A percentile compares a stretch with the other conserved stretches of the same genome.
Conservation (phyloP, 352 stramenopile genomes). For the Phytophthora pini region DNA sequence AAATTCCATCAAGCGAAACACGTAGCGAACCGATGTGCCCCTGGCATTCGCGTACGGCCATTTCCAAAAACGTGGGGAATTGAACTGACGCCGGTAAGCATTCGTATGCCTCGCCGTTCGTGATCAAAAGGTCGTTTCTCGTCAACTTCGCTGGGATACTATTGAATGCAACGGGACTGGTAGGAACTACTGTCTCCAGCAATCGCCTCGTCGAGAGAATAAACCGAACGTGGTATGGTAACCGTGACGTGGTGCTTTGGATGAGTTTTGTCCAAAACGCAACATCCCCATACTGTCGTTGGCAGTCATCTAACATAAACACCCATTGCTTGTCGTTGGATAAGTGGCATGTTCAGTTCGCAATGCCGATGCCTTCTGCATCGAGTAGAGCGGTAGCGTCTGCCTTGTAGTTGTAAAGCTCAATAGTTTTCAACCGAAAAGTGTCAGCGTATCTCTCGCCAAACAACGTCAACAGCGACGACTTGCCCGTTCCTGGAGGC, state of each 20-base stretch:
- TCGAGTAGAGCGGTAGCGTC: too few relatives aligned
- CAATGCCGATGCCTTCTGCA: too few relatives aligned
- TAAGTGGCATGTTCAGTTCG: too few relatives aligned
- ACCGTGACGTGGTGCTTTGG: conserved; percentile 1
- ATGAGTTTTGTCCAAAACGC: conserved; percentile 10
- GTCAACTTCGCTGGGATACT: conserved; percentile 12
- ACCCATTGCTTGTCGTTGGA: not conserved
- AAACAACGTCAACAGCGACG: too few relatives aligned
- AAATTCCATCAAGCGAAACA: conserved; percentile 8
- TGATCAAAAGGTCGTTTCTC: conserved; percentile 24
- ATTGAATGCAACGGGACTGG: conserved; percentile 6
- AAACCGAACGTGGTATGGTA: conserved; percentile 12
- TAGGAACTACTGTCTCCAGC: conserved; percentile 9
- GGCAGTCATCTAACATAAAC: conserved; percentile 19
- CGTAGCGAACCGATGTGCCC: conserved; percentile 21
- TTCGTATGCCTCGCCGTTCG: conserved; percentile 15
- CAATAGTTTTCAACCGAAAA: too few relatives aligned
- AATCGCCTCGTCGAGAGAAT: conserved; percentile 15
- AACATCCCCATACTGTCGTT: conserved; percentile 16
- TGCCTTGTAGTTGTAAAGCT: too few relatives aligned
- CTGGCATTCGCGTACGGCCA: conserved; percentile 26
- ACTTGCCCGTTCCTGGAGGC: too few relatives aligned
- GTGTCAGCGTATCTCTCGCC: too few relatives aligned
- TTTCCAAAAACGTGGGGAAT: conserved; percentile 12
- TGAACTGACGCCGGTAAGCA: conserved; percentile 5